Evolutionary conservation across 305 asterid species (phyloP), one percentile per base, ranked within the genome.

Genomic region (Striga hermonthica): DNA sequence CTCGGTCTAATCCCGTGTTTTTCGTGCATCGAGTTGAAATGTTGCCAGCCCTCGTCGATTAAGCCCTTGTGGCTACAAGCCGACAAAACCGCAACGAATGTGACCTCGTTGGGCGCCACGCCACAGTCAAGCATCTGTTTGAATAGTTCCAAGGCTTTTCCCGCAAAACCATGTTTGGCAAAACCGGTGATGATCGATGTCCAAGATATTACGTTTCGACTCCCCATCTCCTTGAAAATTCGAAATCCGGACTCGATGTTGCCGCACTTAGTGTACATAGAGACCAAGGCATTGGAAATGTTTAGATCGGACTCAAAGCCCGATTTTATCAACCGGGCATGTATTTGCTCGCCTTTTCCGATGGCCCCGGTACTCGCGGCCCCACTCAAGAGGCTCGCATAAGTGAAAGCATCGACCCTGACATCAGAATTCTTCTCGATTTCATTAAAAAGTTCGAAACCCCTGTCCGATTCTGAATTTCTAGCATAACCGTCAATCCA

Each of bases 21-120:
- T 45, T 52, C 73, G 58, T 64, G 64, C 97, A 90, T 92, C 4
- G 80, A 74, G 12, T 76, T 53, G 38, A 87, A 92, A 74, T 90
- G 81, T 12, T 72, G 74, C 91, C 88, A 80, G 58, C 94, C 97
- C 55, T 82, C 86, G 0, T 85, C 80, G 9, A 81, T 71, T 59
- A 89, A 69, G 9, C 97, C 97, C 3, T 86, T 90, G 72, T 89
- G 98, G 71, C 98, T 92, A 66, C 98, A 87, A 57, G 97, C 98
- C 36, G 94, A 92, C 44, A 92, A 75, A 69, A 92, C 93, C 2
- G 89, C 89, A 6, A 87, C 60, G 49, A 84, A 92, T 12, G 98
- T 92, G 52, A 92, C 91, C 78, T 89, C 97, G 10, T 89, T 92
- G 0, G 98, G 98, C 73, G 81, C 69, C 37, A 83, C 73, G 11